phyloP scores from a whole-genome alignment of 768 basidiomycete species.

The Suillus paluster region DNA sequence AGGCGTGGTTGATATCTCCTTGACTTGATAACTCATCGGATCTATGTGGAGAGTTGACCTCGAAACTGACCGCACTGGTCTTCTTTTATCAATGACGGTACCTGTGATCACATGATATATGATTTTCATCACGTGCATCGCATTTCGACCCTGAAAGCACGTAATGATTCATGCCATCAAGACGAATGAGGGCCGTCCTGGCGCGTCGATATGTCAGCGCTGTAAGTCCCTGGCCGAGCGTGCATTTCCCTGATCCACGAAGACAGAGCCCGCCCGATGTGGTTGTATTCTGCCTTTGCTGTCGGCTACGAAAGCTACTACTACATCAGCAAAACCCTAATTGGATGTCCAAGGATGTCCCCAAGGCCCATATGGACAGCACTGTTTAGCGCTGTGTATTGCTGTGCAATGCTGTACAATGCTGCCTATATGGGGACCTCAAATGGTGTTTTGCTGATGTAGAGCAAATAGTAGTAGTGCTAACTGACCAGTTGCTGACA shows the following conservation, averaged over 20 bases:
- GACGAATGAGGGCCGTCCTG: neutral
- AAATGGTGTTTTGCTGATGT: too few relatives aligned
- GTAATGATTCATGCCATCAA: neutral
- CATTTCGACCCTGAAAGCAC: neutral
- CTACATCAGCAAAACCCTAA: too few relatives aligned
- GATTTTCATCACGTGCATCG: conserved; percentile 14
- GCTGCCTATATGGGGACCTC: too few relatives aligned
- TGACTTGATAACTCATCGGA: conserved; percentile 52
- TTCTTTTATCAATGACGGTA: conserved; percentile 20
- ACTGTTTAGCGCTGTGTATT: too few relatives aligned
- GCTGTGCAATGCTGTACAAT: too few relatives aligned
- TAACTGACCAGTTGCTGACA: too few relatives aligned
- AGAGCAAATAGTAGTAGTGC: too few relatives aligned
- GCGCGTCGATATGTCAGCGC: too few relatives aligned
- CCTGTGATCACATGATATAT: conserved; percentile 9
- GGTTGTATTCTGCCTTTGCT: neutral
- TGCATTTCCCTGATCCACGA: neutral
- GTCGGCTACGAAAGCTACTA: too few relatives aligned
- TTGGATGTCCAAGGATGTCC: too few relatives aligned
- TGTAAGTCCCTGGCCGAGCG: neutral
- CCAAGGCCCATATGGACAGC: too few relatives aligned
- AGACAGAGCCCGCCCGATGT: neutral
- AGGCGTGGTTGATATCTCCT: conserved; percentile 81
- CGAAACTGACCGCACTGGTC: neutral
- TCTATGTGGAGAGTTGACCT: conserved; percentile 13